Base-by-base conservation (phyloP, 352 stramenopile species). In the Phytophthora sansomeana region DNA sequence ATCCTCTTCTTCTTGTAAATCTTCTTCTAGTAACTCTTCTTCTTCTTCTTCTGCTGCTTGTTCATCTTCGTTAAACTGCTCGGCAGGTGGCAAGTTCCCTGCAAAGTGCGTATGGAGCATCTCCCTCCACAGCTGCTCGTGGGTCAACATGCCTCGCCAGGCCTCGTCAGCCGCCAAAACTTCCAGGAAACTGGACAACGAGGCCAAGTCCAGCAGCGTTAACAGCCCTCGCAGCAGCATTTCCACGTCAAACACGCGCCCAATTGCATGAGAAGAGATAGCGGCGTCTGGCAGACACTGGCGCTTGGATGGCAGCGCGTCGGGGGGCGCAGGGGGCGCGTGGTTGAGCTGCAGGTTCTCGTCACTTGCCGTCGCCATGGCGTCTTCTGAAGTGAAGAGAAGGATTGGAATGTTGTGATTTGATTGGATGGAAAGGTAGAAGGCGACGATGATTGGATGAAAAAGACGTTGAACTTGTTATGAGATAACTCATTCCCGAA, bases 201-300 rank as follows among this genome's bases (percentile, higher is more conserved):
- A 69, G 1, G 54, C 26, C 50, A 69, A n/a, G 56, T 81, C 74
- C 42, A 81, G 47, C 46, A 75, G 35, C 17, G 33, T 17, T 14
- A 81, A 29, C 35, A 81, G 49, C n/a, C 59, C 46, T 16, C 50
- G 65, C 17, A 81, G 33, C 62, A 81, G 19, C 24, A 44, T 74
- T 65, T 78, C 69, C 1, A 78, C 65, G 44, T 78, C 69, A 30
- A 81, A 53, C 9, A 78, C 69, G 32, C 69, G 57, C 14, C 39
- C n/a, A 16, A 58, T 54, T 4, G 49, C 57, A 7, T 4, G 10
- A 1, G 10, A 14, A 49, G 46, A 13, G 0, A n/a, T 2, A n/a
- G 24, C 0, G 0, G 1, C 6, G 2, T 42, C 39, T 8, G 26
- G 32, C 11, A 70, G 29, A 63, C 65, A 42, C 29, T 71, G 65